These are phyloP conservation scores for Termitomyces sp. DNA, from an alignment of 768 basidiomycete species.

Conservation along the genomic window DNA sequence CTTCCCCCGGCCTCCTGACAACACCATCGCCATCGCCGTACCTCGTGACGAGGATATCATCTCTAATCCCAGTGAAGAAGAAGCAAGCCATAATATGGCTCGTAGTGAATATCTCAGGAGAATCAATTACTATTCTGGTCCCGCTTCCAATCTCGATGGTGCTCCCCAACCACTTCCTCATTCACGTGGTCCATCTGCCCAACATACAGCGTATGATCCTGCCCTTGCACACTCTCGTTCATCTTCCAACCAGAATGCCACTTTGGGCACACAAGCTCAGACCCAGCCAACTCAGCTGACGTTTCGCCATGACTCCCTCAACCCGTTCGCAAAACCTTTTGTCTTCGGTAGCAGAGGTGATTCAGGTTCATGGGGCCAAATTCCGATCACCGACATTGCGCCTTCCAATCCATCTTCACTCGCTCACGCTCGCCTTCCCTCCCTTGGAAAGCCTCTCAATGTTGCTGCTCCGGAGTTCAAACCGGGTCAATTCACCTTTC, in stretches of 20 bases:
- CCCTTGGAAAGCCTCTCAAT: slow-evolving; percentile 68
- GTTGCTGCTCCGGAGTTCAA: slow-evolving; percentile 78
- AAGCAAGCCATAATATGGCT: slow-evolving; percentile 19
- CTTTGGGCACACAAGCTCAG: slow-evolving; percentile 11
- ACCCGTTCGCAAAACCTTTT: slow-evolving; percentile 81
- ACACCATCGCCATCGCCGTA: slow-evolving; percentile 33
- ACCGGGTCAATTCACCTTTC: slow-evolving; percentile 72
- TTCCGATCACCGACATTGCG: slow-evolving; percentile 25
- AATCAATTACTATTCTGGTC: slow-evolving; percentile 40
- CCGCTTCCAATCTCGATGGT: slow-evolving; percentile 36
- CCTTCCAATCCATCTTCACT: slow-evolving; percentile 29
- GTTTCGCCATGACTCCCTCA: slow-evolving; percentile 41
- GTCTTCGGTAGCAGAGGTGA: slow-evolving; percentile 54
- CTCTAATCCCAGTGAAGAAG: slow-evolving; percentile 86
- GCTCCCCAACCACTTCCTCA: slow-evolving; percentile 54
- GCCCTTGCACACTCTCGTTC: slow-evolving; percentile 60
- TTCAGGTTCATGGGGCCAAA: slow-evolving; percentile 25
- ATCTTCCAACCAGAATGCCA: slow-evolving; percentile 28
- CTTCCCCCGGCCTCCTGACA: slow-evolving; percentile 73
- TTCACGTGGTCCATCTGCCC: slow-evolving; percentile 57
- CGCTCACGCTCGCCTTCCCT: slow-evolving; percentile 38
- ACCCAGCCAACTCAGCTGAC: slow-evolving; percentile 18
- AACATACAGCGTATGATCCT: slow-evolving; percentile 56
- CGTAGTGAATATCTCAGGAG: slow-evolving; percentile 37
- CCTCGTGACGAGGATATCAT: slow-evolving; percentile 57